Conservation (phyloP, 2,329 filamentous ascomycete species). For the Colletotrichum chrysophilum region DNA sequence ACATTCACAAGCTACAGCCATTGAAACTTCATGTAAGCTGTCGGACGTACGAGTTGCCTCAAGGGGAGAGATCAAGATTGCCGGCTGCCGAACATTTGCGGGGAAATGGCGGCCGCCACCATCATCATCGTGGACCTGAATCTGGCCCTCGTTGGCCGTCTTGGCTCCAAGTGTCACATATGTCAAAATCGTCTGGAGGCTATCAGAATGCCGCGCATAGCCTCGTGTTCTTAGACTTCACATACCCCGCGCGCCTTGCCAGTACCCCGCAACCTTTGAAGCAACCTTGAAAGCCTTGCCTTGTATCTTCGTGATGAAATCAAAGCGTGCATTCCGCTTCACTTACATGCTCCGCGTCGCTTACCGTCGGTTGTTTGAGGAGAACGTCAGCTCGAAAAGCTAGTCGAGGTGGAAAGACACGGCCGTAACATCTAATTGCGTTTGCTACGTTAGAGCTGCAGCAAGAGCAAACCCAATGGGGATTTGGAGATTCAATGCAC, state of each 20-base stretch:
- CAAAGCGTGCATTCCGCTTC: neutral
- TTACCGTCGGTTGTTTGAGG: constrained; percentile 6
- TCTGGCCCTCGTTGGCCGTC: neutral
- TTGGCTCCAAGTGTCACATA: neutral
- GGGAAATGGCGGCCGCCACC: neutral
- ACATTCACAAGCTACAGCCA: neutral
- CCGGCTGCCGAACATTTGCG: neutral
- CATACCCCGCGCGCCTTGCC: constrained; percentile 5
- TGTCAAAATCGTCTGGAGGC: neutral
- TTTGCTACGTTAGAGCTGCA: neutral
- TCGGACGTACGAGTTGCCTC: neutral
- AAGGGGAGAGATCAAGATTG: neutral
- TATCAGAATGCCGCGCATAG: neutral
- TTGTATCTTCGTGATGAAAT: neutral
- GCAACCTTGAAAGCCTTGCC: neutral
- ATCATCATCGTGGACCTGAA: neutral
- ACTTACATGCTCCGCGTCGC: neutral
- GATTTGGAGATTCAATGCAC: constrained; percentile 7
- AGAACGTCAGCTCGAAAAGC: neutral
- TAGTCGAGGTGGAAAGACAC: neutral
- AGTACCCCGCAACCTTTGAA: constrained; percentile 17
- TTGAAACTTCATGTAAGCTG: neutral
- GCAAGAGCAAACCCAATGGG: neutral
- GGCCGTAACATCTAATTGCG: neutral
- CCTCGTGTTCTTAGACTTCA: constrained; percentile 11